phyloP scores from a whole-genome alignment of 192 early-diverging fungal species.

The Lobosporangium transversale region DNA sequence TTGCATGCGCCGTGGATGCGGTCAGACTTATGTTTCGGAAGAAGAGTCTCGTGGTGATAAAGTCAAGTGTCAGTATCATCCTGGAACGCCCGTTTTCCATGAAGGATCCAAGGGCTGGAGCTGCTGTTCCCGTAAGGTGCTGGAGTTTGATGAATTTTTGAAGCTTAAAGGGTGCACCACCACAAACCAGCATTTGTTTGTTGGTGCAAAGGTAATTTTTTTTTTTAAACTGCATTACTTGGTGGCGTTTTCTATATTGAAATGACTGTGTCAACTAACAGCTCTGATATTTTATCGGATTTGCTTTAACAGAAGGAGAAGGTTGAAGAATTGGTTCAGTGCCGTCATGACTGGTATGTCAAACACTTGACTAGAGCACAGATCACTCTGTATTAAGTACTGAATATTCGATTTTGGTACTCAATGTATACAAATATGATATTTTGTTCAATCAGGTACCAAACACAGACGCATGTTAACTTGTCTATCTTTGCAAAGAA shows the following conservation, averaged over 20 bases:
- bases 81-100: constrained; percentile 93
- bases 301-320: constrained; percentile 32
- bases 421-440: too few relatives aligned
- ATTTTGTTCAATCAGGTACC: constrained; percentile 78
- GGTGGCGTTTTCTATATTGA: too few relatives aligned
- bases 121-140: constrained; percentile 93
- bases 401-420: too few relatives aligned
- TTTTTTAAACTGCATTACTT: not conserved
- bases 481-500: constrained; percentile 96
- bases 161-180: constrained; percentile 91
- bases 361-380: too few relatives aligned
- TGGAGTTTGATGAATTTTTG: constrained; percentile 99
- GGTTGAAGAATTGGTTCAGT: constrained; percentile 71
- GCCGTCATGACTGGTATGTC: constrained; percentile 87
- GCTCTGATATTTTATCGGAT: not conserved
- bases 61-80: constrained; percentile 85
- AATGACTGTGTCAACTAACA: not conserved
- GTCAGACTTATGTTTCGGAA: constrained; percentile 69
- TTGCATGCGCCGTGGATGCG: constrained; percentile 90
- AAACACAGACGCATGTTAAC: constrained; percentile 85
- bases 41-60: constrained; percentile 62
- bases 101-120: constrained; percentile 98
- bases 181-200: constrained; percentile 91
- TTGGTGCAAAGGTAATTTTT: constrained; percentile 60
- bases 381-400: too few relatives aligned